These are phyloP conservation scores for Moesziomyces sp. DNA, from an alignment of 1,284 basidiomycete genomes.

Conservation along the genomic window DNA sequence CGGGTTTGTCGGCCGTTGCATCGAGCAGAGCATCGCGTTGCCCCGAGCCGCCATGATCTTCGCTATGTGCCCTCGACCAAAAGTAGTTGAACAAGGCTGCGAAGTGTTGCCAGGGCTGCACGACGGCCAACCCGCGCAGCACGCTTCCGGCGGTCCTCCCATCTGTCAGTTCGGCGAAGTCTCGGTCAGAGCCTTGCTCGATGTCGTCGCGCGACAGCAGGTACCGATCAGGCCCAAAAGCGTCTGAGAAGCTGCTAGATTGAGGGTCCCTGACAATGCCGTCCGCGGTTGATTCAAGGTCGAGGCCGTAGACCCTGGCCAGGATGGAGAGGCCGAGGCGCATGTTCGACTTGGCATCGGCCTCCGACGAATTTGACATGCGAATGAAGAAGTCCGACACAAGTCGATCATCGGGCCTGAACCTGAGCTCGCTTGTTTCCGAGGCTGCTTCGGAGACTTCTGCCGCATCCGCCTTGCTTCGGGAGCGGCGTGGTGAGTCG, in stretches of 20 bases:
- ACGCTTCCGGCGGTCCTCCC: background rate
- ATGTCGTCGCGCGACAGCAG: slow-evolving; percentile 1
- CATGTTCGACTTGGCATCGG: background rate
- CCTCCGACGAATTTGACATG: background rate
- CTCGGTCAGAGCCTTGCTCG: slow-evolving; percentile 1
- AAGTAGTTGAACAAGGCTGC: slow-evolving; percentile 41
- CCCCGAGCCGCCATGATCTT: slow-evolving; percentile 1
- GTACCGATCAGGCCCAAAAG: slow-evolving; percentile 11
- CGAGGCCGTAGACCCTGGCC: slow-evolving; percentile 27
- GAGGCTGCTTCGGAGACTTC: background rate
- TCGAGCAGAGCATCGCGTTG: no score
- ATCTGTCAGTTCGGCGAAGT: slow-evolving; percentile 11
- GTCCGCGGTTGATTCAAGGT: slow-evolving; percentile 22
- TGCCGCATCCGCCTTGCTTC: background rate
- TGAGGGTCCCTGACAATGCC: slow-evolving; percentile 26
- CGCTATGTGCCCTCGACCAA: slow-evolving; percentile 21
- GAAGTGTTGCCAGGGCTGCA: slow-evolving; percentile 2
- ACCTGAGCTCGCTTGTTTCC: slow-evolving; percentile 5
- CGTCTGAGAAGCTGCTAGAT: background rate
- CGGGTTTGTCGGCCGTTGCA: background rate
- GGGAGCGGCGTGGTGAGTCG: background rate
- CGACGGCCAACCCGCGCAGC: slow-evolving; percentile 7
- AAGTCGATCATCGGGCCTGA: slow-evolving; percentile 25
- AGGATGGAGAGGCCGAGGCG: slow-evolving; percentile 14
- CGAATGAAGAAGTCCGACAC: slow-evolving; percentile 13